Evolutionary conservation across 345 rosid genomes (phyloP).

Genomic region (Gossypium turneri): DNA sequence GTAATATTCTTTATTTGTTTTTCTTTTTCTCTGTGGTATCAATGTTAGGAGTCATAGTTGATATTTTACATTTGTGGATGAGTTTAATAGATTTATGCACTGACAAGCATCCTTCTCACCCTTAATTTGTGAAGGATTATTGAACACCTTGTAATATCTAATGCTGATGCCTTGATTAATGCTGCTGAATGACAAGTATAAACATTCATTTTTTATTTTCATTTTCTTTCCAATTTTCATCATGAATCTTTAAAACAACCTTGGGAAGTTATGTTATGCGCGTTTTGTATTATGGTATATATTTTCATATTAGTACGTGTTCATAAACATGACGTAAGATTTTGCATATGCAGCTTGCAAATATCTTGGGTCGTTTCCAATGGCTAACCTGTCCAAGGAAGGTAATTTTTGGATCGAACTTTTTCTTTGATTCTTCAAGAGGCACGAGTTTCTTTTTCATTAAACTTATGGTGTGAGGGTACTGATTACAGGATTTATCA

Average conservation of each 20-base stretch:
- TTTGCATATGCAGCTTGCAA: constrained; percentile 71
- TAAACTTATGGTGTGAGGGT: constrained; percentile 13
- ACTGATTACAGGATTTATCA: constrained; percentile 64
- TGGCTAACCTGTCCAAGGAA: constrained; percentile 97
- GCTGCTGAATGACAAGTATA: neutral
- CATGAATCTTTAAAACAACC: neutral
- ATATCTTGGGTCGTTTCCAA: constrained; percentile 77
- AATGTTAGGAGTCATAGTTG: neutral
- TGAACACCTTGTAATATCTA: constrained; percentile 1
- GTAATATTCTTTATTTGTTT: neutral
- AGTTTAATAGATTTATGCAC: neutral
- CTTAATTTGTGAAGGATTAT: neutral
- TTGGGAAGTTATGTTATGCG: neutral
- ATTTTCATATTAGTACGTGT: neutral
- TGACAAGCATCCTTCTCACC: neutral
- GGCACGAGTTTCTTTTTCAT: neutral
- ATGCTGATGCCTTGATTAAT: neutral
- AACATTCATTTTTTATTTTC: neutral
- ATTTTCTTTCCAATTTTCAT: neutral
- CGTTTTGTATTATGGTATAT: neutral
- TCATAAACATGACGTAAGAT: neutral
- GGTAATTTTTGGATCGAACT: constrained; percentile 38
- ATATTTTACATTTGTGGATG: neutral
- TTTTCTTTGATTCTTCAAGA: constrained; percentile 14
- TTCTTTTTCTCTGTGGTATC: neutral